Conservation (phyloP, 371 early-diverging fungal species). For the Mortierella sp. region DNA sequence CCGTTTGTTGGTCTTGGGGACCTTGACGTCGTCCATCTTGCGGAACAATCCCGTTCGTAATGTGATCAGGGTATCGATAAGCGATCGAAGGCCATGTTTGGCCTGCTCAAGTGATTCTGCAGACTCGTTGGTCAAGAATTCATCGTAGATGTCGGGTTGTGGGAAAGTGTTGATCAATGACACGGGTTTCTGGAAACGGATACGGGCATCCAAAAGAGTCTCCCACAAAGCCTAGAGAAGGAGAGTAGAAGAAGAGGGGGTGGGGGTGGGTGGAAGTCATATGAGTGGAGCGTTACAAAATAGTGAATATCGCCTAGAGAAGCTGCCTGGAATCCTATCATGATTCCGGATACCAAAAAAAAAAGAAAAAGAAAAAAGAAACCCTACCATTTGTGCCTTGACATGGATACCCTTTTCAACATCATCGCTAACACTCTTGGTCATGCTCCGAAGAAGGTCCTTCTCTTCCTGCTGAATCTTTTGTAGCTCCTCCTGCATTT, state of each 20-base stretch:
- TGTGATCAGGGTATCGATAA: slow-evolving; percentile 46
- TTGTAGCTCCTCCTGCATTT: slow-evolving; percentile 75
- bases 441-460: slow-evolving; percentile 50
- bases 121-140: slow-evolving; percentile 39
- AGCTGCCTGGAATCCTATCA: too few species aligned
- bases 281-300: too few species aligned
- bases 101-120: slow-evolving; percentile 46
- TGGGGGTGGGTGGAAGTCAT: too few species aligned
- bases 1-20: slow-evolving; percentile 49
- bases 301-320: too few species aligned
- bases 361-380: too few species aligned
- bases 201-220: slow-evolving; percentile 85
- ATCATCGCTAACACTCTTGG: slow-evolving; percentile 75
- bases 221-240: slow-evolving; percentile 81
- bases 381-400: slow-evolving; percentile 70
- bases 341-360: neutral
- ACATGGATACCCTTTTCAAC: slow-evolving; percentile 92
- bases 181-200: slow-evolving; percentile 86
- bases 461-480: slow-evolving; percentile 86
- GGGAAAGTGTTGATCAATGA: slow-evolving; percentile 86
- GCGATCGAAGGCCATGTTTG: slow-evolving; percentile 41
- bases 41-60: slow-evolving; percentile 49
- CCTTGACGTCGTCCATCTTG: slow-evolving; percentile 37
- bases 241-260: too few species aligned
- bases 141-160: slow-evolving; percentile 53